phyloP scores from a whole-genome alignment of 176 grass and related monocot species.

The Rhipidocladum racemiflorum region DNA sequence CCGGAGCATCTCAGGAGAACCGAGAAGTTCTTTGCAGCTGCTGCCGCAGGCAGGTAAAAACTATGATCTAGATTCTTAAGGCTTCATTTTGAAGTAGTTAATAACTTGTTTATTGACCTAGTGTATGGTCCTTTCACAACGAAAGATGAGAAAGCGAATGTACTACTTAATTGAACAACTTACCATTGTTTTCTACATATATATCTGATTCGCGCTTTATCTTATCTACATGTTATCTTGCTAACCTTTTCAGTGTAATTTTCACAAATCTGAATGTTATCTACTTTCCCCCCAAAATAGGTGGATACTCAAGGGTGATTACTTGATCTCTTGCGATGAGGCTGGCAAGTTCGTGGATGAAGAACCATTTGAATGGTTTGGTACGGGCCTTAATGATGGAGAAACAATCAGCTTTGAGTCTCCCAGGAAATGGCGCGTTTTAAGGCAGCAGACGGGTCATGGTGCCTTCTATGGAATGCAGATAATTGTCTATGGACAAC shows the following conservation, averaged over 20 bases:
- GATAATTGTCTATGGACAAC: conserved; percentile 69
- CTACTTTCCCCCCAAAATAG: conserved; percentile 35
- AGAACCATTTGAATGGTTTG: conserved; percentile 79
- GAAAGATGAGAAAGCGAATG: not conserved
- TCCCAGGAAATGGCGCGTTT: conserved; percentile 68
- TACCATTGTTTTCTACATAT: not conserved
- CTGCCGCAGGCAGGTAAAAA: conserved; percentile 74
- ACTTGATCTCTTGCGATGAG: conserved; percentile 62
- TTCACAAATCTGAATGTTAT: not conserved
- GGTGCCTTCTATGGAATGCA: conserved; percentile 81
- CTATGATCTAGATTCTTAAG: no score
- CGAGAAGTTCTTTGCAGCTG: conserved; percentile 92
- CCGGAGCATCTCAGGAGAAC: conserved; percentile 67
- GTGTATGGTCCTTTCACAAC: not conserved
- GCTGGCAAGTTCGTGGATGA: conserved; percentile 65
- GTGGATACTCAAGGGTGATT: conserved; percentile 88
- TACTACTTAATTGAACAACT: not conserved
- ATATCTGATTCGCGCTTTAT: conserved; percentile 13
- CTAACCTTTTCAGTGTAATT: not conserved
- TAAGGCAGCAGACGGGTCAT: conserved; percentile 68
- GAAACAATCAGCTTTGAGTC: conserved; percentile 74
- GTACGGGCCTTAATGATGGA: conserved; percentile 57
- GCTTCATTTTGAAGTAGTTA: not conserved
- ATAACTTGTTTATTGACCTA: not conserved
- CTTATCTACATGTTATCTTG: conserved; percentile 1